Conservation (phyloP, 805 yeast species). For the Saccharomyces cerevisiae region DNA sequence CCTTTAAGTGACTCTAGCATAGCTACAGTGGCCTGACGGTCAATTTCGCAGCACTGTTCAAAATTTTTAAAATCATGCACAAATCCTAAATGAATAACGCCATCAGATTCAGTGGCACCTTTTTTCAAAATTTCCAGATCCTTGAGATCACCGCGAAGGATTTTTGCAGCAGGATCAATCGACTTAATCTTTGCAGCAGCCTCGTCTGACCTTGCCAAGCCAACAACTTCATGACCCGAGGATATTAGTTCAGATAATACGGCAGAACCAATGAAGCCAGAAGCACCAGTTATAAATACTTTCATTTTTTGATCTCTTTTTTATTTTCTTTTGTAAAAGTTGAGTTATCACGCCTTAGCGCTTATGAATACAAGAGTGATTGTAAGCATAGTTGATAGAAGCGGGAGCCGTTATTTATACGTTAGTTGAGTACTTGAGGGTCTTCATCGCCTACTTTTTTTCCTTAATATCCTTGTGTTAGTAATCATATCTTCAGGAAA, state of each 20-base stretch:
- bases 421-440: too few species aligned
- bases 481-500: too few species aligned
- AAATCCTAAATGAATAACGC: conserved; percentile 33
- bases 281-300: conserved; percentile 32
- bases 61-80: conserved; percentile 26
- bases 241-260: conserved; percentile 17
- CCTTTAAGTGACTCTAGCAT: conserved; percentile 26
- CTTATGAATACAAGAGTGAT: too few species aligned
- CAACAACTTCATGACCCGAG: conserved; percentile 26
- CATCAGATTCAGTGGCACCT: conserved; percentile 30
- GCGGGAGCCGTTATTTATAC: too few species aligned
- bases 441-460: too few species aligned
- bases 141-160: conserved; percentile 26
- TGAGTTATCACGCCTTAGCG: too few species aligned
- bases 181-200: conserved; percentile 22
- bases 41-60: conserved; percentile 15
- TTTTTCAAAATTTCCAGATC: conserved; percentile 24
- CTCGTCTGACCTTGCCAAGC: conserved; percentile 28
- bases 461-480: too few species aligned
- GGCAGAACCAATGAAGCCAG: conserved; percentile 30
- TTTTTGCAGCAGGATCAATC: conserved; percentile 19
- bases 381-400: too few species aligned
- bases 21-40: conserved; percentile 24
- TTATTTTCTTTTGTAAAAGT: too few species aligned
- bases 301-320: conserved; percentile 14